Evolutionary conservation across 148 eudicot species (phyloP).

Genomic region (Tetragonia tetragonoides): DNA sequence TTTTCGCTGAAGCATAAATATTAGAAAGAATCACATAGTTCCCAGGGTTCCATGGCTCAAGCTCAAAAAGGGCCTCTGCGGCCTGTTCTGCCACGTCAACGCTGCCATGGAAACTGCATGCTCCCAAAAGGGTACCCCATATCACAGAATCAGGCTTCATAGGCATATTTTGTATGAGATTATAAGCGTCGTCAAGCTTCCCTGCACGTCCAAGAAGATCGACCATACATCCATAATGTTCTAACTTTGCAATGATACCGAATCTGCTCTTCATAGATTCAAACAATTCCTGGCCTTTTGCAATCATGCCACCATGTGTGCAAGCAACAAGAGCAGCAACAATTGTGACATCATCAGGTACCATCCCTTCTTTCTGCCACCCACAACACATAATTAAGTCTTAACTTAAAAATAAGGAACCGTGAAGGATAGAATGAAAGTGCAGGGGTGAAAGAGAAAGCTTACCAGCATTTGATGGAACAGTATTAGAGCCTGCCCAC

Average conservation of each 20-base stretch:
- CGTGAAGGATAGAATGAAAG: not conserved
- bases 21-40: slow-evolving; percentile 69
- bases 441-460: slow-evolving; percentile 2
- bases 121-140: slow-evolving; percentile 64
- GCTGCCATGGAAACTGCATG: slow-evolving; percentile 51
- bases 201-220: slow-evolving; percentile 75
- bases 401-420: not conserved
- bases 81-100: slow-evolving; percentile 63
- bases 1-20: slow-evolving; percentile 46
- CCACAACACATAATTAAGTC: not conserved
- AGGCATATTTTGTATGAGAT: slow-evolving; percentile 43
- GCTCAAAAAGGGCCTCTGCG: slow-evolving; percentile 40
- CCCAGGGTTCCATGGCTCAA: slow-evolving; percentile 67
- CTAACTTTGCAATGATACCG: slow-evolving; percentile 38
- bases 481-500: slow-evolving; percentile 45
- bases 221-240: slow-evolving; percentile 74
- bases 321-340: slow-evolving; percentile 57
- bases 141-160: slow-evolving; percentile 48
- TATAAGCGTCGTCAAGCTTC: slow-evolving; percentile 42
- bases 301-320: slow-evolving; percentile 55
- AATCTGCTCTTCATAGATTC: slow-evolving; percentile 40
- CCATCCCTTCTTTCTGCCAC: slow-evolving; percentile 35
- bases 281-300: slow-evolving; percentile 43
- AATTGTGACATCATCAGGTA: slow-evolving; percentile 57
- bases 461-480: slow-evolving; percentile 53